A percentile compares a stretch with the other conserved stretches of the same genome.
These are phyloP conservation scores for Neovahlkampfia damariscottae DNA, from an alignment of 78 protist species.

Conservation along the genomic window DNA sequence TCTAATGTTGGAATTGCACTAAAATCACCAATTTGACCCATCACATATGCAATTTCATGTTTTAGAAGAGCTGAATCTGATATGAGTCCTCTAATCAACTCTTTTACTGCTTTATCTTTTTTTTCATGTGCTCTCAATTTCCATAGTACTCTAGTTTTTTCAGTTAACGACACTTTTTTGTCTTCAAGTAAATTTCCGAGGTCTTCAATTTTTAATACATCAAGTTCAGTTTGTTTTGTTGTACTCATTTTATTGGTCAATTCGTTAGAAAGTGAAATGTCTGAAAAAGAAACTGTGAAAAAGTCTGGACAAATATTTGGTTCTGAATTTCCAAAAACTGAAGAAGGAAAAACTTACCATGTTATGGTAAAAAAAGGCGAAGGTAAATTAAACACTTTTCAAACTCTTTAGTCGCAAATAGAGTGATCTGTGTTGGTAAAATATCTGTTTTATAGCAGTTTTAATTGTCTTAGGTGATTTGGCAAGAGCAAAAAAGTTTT, in stretches of 20 bases:
- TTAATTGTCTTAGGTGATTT: no score
- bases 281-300: background rate
- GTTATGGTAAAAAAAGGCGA: background rate
- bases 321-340: background rate
- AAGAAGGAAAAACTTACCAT: background rate
- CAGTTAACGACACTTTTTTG: background rate
- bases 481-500: background rate
- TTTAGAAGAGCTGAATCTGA: conserved; percentile 29
- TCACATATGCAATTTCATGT: conserved; percentile 41
- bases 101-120: background rate
- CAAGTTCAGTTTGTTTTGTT: background rate
- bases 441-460: no score
- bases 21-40: conserved; percentile 38
- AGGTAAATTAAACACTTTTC: no score
- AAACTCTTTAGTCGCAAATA: background rate
- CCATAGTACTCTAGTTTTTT: background rate
- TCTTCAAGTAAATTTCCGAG: background rate
- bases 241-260: no score
- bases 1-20: background rate
- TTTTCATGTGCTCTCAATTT: background rate
- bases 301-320: background rate
- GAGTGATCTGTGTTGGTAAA: background rate
- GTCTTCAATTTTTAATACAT: background rate
- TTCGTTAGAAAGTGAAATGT: no score
- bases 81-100: background rate